These are phyloP conservation scores for Blastomyces silverae DNA, from an alignment of 2,329 filamentous ascomycete species.

Conservation along the genomic window DNA sequence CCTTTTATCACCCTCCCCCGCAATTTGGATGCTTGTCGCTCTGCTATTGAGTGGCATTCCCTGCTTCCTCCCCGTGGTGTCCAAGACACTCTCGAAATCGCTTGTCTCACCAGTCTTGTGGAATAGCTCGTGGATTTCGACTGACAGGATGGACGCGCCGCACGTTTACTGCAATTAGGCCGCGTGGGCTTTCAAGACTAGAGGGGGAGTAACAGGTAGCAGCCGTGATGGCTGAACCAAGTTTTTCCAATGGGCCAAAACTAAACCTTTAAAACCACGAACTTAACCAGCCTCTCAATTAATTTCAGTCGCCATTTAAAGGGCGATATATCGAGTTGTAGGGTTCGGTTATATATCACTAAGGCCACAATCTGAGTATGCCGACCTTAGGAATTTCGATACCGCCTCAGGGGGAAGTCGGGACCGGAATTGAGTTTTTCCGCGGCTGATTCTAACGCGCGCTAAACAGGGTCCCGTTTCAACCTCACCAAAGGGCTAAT, in stretches of 20 bases:
- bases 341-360: neutral
- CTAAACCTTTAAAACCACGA: neutral
- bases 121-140: neutral
- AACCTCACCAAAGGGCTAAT: neutral
- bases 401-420: too few relatives aligned
- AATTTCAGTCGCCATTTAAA: neutral
- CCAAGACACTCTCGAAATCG: neutral
- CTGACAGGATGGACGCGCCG: neutral
- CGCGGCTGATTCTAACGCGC: conserved; percentile 3
- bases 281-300: neutral
- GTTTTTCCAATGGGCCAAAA: neutral
- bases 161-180: neutral
- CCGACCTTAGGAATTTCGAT: neutral
- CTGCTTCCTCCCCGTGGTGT: neutral
- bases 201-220: neutral
- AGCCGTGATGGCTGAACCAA: neutral
- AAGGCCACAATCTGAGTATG: neutral
- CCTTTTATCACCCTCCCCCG: neutral
- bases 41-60: neutral
- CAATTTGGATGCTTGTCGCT: neutral
- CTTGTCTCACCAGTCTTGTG: neutral
- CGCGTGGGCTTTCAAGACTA: neutral
- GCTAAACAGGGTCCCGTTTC: neutral
- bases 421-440: neutral
- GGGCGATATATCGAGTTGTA: neutral